Conservation (phyloP, 768 basidiomycete species). For the Chalciporus sphaerocephalus region DNA sequence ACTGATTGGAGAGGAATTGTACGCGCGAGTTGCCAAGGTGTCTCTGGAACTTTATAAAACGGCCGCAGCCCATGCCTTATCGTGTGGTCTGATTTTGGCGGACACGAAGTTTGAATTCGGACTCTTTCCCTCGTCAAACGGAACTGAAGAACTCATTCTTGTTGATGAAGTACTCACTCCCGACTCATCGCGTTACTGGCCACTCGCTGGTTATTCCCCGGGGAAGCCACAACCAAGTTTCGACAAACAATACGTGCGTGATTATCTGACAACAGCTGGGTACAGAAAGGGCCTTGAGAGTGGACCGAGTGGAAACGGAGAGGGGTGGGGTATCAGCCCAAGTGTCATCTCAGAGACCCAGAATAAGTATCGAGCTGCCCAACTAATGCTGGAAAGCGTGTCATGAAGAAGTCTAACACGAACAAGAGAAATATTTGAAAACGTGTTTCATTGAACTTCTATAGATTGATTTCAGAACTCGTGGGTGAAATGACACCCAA, state of each 20-base stretch:
- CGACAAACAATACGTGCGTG: slow-evolving; percentile 94
- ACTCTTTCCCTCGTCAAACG: slow-evolving; percentile 45
- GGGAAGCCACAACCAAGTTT: slow-evolving; percentile 85
- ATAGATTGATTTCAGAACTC: background rate
- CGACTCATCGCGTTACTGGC: slow-evolving; percentile 98
- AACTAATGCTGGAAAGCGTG: slow-evolving; percentile 47
- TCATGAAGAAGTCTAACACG: slow-evolving; percentile 8
- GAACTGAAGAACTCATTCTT: slow-evolving; percentile 60
- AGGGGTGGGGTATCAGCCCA: slow-evolving; percentile 77
- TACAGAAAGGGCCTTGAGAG: slow-evolving; percentile 77
- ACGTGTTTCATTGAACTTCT: slow-evolving; percentile 2
- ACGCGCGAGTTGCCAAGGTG: slow-evolving; percentile 50
- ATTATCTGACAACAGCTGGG: slow-evolving; percentile 75
- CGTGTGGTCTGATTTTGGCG: slow-evolving; percentile 85
- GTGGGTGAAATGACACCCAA: background rate
- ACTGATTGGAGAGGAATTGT: slow-evolving; percentile 65
- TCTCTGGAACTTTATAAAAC: slow-evolving; percentile 66
- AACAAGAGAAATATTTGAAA: background rate
- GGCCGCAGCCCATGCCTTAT: slow-evolving; percentile 69
- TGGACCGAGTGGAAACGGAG: slow-evolving; percentile 60
- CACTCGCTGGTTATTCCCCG: slow-evolving; percentile 61
- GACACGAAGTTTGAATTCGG: slow-evolving; percentile 99
- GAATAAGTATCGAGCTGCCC: slow-evolving; percentile 75
- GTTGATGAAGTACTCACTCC: slow-evolving; percentile 97
- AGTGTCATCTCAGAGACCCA: slow-evolving; percentile 74